These are phyloP conservation scores for Pseudozyma thailandica DNA, from an alignment of 1,284 basidiomycete species.

Conservation along the genomic window DNA sequence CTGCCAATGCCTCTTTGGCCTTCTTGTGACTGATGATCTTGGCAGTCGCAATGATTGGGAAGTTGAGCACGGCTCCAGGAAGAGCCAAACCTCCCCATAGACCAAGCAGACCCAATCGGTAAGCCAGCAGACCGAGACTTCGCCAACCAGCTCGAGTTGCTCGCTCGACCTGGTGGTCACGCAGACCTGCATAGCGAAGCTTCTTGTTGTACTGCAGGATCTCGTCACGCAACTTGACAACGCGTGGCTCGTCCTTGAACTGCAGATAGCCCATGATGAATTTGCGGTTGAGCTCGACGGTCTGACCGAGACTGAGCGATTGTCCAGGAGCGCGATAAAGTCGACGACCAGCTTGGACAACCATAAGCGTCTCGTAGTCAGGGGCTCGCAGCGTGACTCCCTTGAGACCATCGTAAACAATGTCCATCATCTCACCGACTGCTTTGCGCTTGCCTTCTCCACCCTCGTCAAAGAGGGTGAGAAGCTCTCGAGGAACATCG, in stretches of 20 bases:
- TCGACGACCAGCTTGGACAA: constrained; percentile 93
- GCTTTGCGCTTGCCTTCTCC: constrained; percentile 90
- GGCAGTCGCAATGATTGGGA: constrained; percentile 93
- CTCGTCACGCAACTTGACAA: constrained; percentile 82
- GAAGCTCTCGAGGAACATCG: constrained; percentile 84
- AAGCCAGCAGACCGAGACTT: constrained; percentile 83
- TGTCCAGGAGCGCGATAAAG: constrained; percentile 95
- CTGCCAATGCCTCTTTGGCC: constrained; percentile 96
- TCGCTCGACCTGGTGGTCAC: constrained; percentile 93
- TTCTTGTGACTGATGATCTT: constrained; percentile 88
- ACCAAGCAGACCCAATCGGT: constrained; percentile 82
- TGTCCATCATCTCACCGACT: constrained; percentile 86
- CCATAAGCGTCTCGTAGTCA: constrained; percentile 97
- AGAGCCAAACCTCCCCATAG: constrained; percentile 89
- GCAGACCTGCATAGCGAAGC: constrained; percentile 90
- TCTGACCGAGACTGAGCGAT: constrained; percentile 91
- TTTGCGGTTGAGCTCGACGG: constrained; percentile 94
- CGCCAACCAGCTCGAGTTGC: constrained; percentile 79
- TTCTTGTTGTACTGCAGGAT: constrained; percentile 94
- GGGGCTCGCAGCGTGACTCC: constrained; percentile 95
- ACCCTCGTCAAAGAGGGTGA: constrained; percentile 90
- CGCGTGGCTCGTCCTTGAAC: constrained; percentile 92
- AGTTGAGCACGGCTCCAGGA: constrained; percentile 93
- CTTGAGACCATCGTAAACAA: constrained; percentile 95
- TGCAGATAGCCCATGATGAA: constrained; percentile 91